Evolutionary conservation across 129 eudicot species (phyloP).

Genomic region (Chrysanthemum seticuspe): DNA sequence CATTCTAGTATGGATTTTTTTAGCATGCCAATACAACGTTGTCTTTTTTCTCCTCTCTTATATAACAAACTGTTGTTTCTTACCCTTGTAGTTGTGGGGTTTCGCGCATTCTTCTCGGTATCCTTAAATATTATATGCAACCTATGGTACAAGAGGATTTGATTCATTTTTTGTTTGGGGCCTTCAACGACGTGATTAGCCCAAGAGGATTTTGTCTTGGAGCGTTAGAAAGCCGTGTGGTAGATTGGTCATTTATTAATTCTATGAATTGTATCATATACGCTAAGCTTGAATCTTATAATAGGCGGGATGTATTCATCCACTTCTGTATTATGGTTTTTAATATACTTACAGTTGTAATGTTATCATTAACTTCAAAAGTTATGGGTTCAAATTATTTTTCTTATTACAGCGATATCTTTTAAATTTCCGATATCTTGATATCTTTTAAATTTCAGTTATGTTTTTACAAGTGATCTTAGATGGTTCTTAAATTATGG

Average conservation of each 20-base stretch:
- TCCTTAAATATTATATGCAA: slow-evolving; percentile 28
- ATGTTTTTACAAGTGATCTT: too few species aligned
- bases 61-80: not conserved
- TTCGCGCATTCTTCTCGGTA: slow-evolving; percentile 78
- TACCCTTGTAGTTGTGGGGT: slow-evolving; percentile 83
- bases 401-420: not conserved
- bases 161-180: slow-evolving; percentile 21
- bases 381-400: not conserved
- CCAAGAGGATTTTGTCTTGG: slow-evolving; percentile 5
- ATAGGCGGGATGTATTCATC: slow-evolving; percentile 21
- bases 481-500: too few species aligned
- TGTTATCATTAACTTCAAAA: not conserved
- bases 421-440: too few species aligned
- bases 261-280: not conserved
- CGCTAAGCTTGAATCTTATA: not conserved
- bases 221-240: slow-evolving; percentile 13
- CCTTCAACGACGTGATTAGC: not conserved
- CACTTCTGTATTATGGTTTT: not conserved
- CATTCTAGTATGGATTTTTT: not conserved
- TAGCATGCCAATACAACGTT: not conserved
- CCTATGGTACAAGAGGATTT: slow-evolving; percentile 8
- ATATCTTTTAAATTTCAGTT: too few species aligned
- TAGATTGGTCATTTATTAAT: slow-evolving; percentile 10
- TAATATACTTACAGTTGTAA: not conserved
- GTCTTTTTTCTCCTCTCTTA: not conserved